Conservation (phyloP, 2,329 filamentous ascomycete species). For the Colletotrichum endophyticum region DNA sequence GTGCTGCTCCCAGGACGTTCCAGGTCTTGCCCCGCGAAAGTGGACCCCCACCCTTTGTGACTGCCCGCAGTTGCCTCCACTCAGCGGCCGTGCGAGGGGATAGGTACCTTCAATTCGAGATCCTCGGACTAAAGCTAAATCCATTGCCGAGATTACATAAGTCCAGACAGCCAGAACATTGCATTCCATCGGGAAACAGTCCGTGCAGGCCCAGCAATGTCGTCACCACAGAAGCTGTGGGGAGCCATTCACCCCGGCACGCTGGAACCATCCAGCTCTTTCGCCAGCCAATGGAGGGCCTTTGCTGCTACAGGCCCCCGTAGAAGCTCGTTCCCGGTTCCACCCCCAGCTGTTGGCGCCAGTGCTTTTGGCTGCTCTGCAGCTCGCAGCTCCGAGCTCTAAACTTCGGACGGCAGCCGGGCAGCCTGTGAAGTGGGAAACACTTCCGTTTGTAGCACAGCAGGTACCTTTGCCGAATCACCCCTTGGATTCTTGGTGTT, state of each 20-base stretch:
- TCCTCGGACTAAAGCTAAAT: neutral
- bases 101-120: neutral
- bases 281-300: slow-evolving; percentile 1
- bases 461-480: neutral
- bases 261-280: slow-evolving; percentile 6
- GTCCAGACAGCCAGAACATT: neutral
- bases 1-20: neutral
- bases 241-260: slow-evolving; percentile 4
- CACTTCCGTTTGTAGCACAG: neutral
- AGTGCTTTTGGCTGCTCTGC: neutral
- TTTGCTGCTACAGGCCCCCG: neutral
- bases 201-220: slow-evolving; percentile 3
- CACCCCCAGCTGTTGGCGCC: neutral
- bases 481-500: neutral
- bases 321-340: slow-evolving; percentile 1
- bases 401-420: slow-evolving; percentile 18
- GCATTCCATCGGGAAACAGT: neutral
- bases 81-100: neutral
- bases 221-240: slow-evolving; percentile 12
- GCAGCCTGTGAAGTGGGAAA: neutral
- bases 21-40: slow-evolving; percentile 17
- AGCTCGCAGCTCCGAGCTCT: slow-evolving; percentile 21
- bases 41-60: slow-evolving; percentile 5
- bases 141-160: slow-evolving; percentile 4
- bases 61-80: neutral